Percentiles rank a stretch among this genome's conserved stretches.
Conservation (phyloP, 352 stramenopile species). For the Phytophthora pistaciae region DNA sequence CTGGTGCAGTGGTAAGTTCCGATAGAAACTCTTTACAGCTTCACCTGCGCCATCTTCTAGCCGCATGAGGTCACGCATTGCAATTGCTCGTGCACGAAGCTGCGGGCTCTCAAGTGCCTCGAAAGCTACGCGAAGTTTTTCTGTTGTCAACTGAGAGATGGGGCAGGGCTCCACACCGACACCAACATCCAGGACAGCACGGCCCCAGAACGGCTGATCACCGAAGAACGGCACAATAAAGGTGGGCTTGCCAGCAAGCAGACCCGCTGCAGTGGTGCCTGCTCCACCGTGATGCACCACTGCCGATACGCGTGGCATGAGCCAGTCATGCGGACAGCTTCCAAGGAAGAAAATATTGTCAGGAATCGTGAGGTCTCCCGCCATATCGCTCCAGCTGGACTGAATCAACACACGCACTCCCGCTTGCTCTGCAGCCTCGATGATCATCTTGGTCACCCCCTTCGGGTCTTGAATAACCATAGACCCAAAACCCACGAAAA, state of each 20-base stretch:
- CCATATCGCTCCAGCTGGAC: constrained; percentile 90
- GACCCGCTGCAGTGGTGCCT: constrained; percentile 92
- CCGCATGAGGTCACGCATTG: constrained; percentile 69
- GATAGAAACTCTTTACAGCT: constrained; percentile 90
- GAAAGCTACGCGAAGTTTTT: constrained; percentile 86
- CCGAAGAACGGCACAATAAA: constrained; percentile 96
- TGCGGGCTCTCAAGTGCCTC: constrained; percentile 59
- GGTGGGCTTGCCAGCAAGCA: constrained; percentile 92
- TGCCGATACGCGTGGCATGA: constrained; percentile 89
- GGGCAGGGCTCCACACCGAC: constrained; percentile 90
- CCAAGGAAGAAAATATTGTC: constrained; percentile 74
- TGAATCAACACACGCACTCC: constrained; percentile 91
- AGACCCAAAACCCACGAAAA: constrained; percentile 95
- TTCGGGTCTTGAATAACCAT: constrained; percentile 92
- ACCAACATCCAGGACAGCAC: constrained; percentile 81
- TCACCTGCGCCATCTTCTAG: constrained; percentile 87
- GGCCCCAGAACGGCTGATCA: constrained; percentile 95
- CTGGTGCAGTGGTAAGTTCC: constrained; percentile 80
- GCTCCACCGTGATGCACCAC: constrained; percentile 89
- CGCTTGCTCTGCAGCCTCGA: constrained; percentile 70
- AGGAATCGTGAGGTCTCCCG: constrained; percentile 50
- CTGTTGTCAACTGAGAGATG: constrained; percentile 82
- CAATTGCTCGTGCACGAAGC: constrained; percentile 58
- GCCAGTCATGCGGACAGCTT: constrained; percentile 91
- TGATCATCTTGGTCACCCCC: constrained; percentile 85